Evolutionary conservation across 345 rosid genomes (phyloP), one percentile per base, ranked within the genome.

Genomic region (Aegle marmelos): DNA sequence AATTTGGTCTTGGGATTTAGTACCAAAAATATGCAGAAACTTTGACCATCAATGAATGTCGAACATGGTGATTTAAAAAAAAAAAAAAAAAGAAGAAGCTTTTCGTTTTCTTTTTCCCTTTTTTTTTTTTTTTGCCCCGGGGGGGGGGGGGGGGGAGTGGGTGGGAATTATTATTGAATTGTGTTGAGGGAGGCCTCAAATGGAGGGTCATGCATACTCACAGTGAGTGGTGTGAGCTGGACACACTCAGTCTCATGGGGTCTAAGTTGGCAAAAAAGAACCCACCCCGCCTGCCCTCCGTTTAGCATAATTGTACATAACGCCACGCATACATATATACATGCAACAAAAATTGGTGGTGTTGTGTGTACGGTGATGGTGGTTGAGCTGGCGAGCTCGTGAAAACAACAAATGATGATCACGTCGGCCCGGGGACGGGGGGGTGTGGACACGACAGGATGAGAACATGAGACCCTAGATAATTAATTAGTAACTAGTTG

Each of bases 371-470:
- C 1, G 17, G 50, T 17, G 50, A 22, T 22, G 78, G 62, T 75
- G 41, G 22, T 41, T 75, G 82, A 83, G 88, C 73, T 83, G 86
- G 82, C 66, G 2, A 76, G 80, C 73, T 76, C 77, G 81, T 81
- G 86, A 83, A 69, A 72, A 69, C 82, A 69, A 72, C 36, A 79
- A 77, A 82, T 72, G 84, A 83, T 78, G 82, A 77, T 58, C 73
- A 80, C 82, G 79, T 82, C 80, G 80, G n/a, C n/a, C n/a, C n/a
- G n/a, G n/a, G n/a, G n/a, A n/a, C n/a, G 75, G 83, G 72, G 74
- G 72, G 68, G 7, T 16, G 4, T 11, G 41, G 27, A n/a, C 56
- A 17, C 59, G 54, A 8, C 5, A 39, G 4, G 27, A 72, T 45
- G 69, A 53, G 5, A 1, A n/a, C 17, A 64, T 4, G 28, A 19